Conservation (phyloP, 148 eudicot species). For the Dianthus caryophyllus region DNA sequence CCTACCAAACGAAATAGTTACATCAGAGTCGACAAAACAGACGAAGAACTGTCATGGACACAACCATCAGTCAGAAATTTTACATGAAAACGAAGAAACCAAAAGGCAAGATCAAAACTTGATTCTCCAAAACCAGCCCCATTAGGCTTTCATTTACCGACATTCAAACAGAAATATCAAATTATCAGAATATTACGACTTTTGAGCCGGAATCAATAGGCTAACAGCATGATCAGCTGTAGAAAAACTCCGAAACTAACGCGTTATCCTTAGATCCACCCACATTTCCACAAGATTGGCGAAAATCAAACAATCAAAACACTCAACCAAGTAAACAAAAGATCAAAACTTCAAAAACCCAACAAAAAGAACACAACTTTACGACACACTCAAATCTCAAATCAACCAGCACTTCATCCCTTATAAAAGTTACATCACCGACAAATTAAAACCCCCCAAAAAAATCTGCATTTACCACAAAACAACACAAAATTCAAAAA, state of each 20-base stretch:
- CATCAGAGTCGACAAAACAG: too few species aligned
- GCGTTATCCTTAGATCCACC: neutral
- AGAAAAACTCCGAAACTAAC: neutral
- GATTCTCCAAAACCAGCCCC: neutral
- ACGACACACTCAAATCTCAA: too few species aligned
- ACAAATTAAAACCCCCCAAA: too few species aligned
- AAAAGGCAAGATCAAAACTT: neutral
- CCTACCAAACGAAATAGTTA: constrained; percentile 19
- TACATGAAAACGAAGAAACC: too few species aligned
- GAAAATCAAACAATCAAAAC: neutral
- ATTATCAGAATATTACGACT: neutral
- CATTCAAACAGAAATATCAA: neutral
- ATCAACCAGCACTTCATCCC: too few species aligned
- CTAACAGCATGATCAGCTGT: neutral
- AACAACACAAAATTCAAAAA: too few species aligned
- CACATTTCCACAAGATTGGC: neutral
- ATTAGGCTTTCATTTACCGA: too few species aligned
- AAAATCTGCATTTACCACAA: too few species aligned
- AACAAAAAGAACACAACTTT: too few species aligned
- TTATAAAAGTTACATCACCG: too few species aligned
- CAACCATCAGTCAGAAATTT: too few species aligned
- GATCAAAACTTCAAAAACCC: neutral
- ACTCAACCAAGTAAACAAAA: neutral
- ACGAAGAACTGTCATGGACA: too few species aligned
- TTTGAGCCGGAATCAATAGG: neutral